Evolutionary conservation across 2,329 filamentous ascomycete genomes (phyloP).

Genomic region (Trichoderma polysporum): DNA sequence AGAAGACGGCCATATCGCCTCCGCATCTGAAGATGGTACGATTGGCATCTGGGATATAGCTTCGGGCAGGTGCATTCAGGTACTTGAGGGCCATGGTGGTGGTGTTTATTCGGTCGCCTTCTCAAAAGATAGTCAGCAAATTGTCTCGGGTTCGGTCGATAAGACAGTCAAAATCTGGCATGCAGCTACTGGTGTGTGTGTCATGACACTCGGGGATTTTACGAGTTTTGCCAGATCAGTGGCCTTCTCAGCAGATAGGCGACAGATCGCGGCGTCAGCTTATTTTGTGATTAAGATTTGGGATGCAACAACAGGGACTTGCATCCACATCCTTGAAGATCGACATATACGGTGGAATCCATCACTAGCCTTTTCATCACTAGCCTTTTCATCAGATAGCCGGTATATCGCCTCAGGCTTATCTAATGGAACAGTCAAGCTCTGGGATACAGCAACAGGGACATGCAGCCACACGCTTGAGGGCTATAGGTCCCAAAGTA

Average conservation of each 20-base stretch:
- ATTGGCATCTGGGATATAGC: constrained; percentile 1
- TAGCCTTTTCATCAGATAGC: not conserved
- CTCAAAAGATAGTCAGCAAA: not conserved
- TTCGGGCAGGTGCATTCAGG: not conserved
- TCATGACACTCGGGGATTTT: not conserved
- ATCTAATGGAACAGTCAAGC: not conserved
- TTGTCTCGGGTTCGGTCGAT: not conserved
- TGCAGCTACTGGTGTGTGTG: not conserved
- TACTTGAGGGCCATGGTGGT: not conserved
- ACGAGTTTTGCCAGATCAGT: not conserved
- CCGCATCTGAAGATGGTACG: not conserved
- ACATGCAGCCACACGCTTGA: not conserved
- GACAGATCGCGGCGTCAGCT: not conserved
- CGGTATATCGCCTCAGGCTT: not conserved
- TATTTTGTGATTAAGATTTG: not conserved
- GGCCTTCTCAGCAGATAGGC: not conserved
- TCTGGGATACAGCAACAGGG: constrained; percentile 1
- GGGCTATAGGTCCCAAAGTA: rapidly evolving
- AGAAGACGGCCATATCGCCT: not conserved
- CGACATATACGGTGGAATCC: not conserved
- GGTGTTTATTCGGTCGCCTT: not conserved
- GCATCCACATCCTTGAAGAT: not conserved
- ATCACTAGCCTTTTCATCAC: not conserved
- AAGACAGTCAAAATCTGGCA: constrained; percentile 8
- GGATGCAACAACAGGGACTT: not conserved